Percentiles rank a stretch among this genome's conserved stretches.
These are phyloP conservation scores for Helianthus tuberosus DNA, from an alignment of 129 eudicot species.

Conservation along the genomic window DNA sequence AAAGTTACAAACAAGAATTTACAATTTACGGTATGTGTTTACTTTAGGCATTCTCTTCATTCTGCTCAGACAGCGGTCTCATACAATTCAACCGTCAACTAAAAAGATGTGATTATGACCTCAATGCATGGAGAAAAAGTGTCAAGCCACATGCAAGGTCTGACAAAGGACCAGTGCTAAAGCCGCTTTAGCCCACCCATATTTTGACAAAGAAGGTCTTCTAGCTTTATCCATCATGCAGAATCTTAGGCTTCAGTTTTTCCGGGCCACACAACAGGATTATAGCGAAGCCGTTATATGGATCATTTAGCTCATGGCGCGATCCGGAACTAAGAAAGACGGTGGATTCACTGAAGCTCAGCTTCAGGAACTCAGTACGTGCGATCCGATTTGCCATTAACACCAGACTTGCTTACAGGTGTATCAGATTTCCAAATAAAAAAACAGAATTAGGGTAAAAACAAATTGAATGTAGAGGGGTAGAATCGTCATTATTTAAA, in stretches of 20 bases:
- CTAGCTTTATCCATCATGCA: conserved; percentile 81
- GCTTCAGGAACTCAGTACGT: conserved; percentile 78
- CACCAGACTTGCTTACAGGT: too few species aligned
- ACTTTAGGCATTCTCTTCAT: conserved; percentile 75
- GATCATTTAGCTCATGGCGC: conserved; percentile 87
- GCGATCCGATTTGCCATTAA: too few species aligned
- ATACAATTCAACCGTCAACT: conserved; percentile 97
- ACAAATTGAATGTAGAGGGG: too few species aligned
- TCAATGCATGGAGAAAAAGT: conserved; percentile 75
- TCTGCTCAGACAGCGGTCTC: conserved; percentile 76
- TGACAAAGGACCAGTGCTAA: conserved; percentile 90
- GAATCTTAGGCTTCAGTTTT: conserved; percentile 66
- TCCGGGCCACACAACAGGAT: conserved; percentile 91
- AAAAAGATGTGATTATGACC: conserved; percentile 83
- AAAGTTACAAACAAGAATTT: neutral
- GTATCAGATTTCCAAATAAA: too few species aligned
- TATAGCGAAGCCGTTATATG: conserved; percentile 86
- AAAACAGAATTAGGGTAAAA: too few species aligned
- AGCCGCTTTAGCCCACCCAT: conserved; percentile 92
- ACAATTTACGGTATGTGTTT: neutral
- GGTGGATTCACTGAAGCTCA: conserved; percentile 99
- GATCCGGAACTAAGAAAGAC: conserved; percentile 86
- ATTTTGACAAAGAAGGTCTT: conserved; percentile 86
- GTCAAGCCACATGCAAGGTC: conserved; percentile 97
- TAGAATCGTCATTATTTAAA: too few species aligned